Conservation (phyloP, 2,329 filamentous ascomycete species). For the Coniochaeta sp. region DNA sequence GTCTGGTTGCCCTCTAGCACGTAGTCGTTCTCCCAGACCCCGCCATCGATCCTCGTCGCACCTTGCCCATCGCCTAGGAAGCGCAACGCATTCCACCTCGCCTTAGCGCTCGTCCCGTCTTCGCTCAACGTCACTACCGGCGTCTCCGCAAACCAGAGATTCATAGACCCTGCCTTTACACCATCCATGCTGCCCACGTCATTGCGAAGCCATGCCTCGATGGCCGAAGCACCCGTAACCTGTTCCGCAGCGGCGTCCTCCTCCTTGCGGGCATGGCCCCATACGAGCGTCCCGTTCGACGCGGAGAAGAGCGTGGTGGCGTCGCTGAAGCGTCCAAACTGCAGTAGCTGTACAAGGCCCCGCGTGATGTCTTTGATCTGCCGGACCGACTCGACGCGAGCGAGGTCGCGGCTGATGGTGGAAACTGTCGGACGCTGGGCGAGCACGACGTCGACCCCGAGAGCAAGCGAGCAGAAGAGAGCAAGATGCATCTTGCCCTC, state of each 20-base stretch:
- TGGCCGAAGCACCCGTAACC: conserved; percentile 5
- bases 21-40: conserved; percentile 12
- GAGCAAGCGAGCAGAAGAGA: no score
- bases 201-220: conserved; percentile 8
- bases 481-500: no score
- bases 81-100: conserved; percentile 6
- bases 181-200: conserved; percentile 11
- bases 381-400: conserved; percentile 10
- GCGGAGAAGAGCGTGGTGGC: conserved; percentile 12
- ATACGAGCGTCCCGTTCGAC: conserved; percentile 8
- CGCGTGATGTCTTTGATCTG: conserved; percentile 12
- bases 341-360: conserved; percentile 9
- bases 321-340: conserved; percentile 7
- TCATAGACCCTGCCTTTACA: conserved; percentile 7
- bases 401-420: conserved; percentile 1
- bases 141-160: conserved; percentile 8
- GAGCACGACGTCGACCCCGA: no score
- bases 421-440: no score
- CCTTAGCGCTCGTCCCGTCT: conserved; percentile 8
- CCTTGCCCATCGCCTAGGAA: conserved; percentile 8
- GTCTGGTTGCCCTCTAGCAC: background rate
- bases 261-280: conserved; percentile 7
- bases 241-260: conserved; percentile 1
- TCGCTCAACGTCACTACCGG: conserved; percentile 8
- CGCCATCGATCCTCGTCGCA: conserved; percentile 8